Evolutionary conservation across 768 basidiomycete species (phyloP).

Genomic region (Pisolithus microcarpus): DNA sequence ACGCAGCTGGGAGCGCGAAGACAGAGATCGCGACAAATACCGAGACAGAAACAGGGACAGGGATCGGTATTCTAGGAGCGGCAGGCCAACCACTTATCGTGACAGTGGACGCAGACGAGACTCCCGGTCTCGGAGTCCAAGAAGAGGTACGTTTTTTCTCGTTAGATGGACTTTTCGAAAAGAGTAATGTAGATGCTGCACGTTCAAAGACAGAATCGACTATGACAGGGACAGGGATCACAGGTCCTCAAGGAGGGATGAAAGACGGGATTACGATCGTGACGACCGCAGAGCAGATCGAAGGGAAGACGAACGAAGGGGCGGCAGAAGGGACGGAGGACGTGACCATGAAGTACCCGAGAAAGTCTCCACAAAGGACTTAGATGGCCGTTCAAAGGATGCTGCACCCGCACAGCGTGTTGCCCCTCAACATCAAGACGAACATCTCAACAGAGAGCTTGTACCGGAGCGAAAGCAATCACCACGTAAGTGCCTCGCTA

Average conservation of each 20-base stretch:
- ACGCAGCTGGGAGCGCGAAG: slow-evolving; percentile 53
- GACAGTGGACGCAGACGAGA: slow-evolving; percentile 29
- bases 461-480: slow-evolving; percentile 3
- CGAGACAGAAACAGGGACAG: slow-evolving; percentile 33
- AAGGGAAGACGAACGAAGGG: slow-evolving; percentile 26
- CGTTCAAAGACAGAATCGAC: slow-evolving; percentile 29
- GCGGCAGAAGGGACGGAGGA: slow-evolving; percentile 31
- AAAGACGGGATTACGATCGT: slow-evolving; percentile 26
- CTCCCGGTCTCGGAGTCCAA: slow-evolving; percentile 35
- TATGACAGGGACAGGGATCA: slow-evolving; percentile 32
- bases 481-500: slow-evolving; percentile 9
- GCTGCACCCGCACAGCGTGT: slow-evolving; percentile 9
- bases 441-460: slow-evolving; percentile 11
- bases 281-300: slow-evolving; percentile 25
- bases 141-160: slow-evolving; percentile 22
- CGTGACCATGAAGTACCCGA: slow-evolving; percentile 35
- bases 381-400: slow-evolving; percentile 21
- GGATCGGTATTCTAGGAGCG: slow-evolving; percentile 37
- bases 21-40: slow-evolving; percentile 21
- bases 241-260: slow-evolving; percentile 27
- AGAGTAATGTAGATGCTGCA: not conserved
- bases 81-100: slow-evolving; percentile 27
- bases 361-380: slow-evolving; percentile 25
- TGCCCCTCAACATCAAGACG: slow-evolving; percentile 17
- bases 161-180: too few species aligned